Conservation (phyloP, 1,284 basidiomycete genomes). For the Sanghuangporus sanghuang region DNA sequence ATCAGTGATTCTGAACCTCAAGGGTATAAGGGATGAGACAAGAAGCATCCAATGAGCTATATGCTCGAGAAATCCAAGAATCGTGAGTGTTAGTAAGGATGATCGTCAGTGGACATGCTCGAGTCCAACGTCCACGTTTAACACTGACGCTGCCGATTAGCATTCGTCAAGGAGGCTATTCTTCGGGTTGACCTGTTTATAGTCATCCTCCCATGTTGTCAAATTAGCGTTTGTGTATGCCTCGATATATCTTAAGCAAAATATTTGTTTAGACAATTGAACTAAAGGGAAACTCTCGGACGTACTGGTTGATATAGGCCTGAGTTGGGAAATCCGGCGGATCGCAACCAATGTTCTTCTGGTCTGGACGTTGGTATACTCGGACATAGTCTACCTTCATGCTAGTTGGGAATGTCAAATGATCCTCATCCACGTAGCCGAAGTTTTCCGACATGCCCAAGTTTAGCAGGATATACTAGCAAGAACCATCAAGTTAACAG, state of each 20-base stretch:
- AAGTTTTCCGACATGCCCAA: constrained; percentile 82
- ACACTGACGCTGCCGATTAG: constrained; percentile 23
- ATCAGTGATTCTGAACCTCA: neutral
- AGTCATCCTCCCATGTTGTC: constrained; percentile 43
- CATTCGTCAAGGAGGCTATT: constrained; percentile 51
- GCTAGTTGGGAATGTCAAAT: constrained; percentile 62
- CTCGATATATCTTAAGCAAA: constrained; percentile 27
- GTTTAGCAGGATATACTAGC: constrained; percentile 72
- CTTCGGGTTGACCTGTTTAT: constrained; percentile 53
- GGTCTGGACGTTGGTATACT: constrained; percentile 68
- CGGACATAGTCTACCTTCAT: constrained; percentile 83
- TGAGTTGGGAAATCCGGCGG: constrained; percentile 74
- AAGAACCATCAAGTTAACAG: neutral
- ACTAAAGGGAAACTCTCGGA: constrained; percentile 14
- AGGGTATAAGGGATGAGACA: neutral
- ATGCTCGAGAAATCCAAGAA: neutral
- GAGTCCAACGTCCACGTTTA: neutral
- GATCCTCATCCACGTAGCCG: constrained; percentile 57
- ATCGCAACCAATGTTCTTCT: constrained; percentile 79
- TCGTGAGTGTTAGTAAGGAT: neutral
- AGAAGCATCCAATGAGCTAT: neutral
- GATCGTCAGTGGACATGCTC: neutral
- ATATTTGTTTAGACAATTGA: neutral
- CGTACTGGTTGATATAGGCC: constrained; percentile 67
- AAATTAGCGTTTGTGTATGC: constrained; percentile 37